Evolutionary conservation across 2,329 filamentous ascomycete species (phyloP).

Genomic region (Zymoseptoria brevis): DNA sequence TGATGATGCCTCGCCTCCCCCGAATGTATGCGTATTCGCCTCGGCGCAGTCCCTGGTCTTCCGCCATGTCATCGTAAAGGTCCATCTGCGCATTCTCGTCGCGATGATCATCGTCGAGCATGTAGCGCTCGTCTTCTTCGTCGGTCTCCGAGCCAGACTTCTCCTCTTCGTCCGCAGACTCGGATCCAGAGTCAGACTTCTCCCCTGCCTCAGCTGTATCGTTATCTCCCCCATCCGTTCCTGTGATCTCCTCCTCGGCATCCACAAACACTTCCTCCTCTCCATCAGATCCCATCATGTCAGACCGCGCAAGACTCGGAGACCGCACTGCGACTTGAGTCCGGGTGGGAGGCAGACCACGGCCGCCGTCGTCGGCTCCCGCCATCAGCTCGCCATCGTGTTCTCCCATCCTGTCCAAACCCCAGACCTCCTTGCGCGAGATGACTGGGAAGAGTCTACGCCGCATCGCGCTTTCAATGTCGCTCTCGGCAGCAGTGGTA

Average conservation of each 20-base stretch:
- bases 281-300: neutral
- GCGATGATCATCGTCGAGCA: no score
- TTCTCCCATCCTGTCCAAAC: neutral
- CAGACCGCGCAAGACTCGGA: neutral
- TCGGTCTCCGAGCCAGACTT: no score
- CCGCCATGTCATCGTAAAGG: no score
- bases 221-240: no score
- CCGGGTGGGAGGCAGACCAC: neutral
- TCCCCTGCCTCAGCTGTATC: no score
- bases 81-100: no score
- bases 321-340: neutral
- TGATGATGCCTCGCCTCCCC: no score
- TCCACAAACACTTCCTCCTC: conserved; percentile 16
- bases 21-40: no score
- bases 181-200: no score
- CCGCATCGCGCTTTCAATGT: neutral
- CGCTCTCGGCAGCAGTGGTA: neutral
- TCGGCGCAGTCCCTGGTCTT: no score
- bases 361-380: neutral
- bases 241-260: conserved; percentile 13
- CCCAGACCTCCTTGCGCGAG: conserved; percentile 4
- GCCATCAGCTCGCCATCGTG: neutral
- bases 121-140: no score
- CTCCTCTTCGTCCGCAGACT: no score
- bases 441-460: conserved; percentile 8